Evolutionary conservation across 208 protist species (phyloP).

Genomic region (Wallacemonas collosoma): DNA sequence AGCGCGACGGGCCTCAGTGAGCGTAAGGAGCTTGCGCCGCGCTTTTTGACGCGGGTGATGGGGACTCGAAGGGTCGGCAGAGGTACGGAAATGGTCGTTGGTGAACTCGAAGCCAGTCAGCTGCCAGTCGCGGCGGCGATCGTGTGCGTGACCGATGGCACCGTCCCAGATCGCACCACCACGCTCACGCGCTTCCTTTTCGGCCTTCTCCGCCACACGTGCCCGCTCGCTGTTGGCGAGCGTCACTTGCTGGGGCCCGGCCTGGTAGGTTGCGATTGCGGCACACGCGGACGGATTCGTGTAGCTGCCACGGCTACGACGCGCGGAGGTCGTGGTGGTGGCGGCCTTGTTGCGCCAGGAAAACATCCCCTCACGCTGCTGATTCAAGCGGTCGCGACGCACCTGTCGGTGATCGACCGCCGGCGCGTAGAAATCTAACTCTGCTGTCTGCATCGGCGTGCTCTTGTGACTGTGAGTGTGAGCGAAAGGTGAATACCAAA

Average conservation of each 20-base stretch:
- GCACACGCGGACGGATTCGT: conserved; percentile 2
- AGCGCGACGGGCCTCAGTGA: conserved; percentile 9
- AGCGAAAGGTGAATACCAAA: neutral
- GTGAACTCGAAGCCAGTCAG: conserved; percentile 33
- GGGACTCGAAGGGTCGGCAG: neutral
- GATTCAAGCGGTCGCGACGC: conserved; percentile 28
- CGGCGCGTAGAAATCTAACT: conserved; percentile 50
- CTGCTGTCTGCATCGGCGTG: conserved; percentile 20
- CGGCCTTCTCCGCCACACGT: conserved; percentile 4
- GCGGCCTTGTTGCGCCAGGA: conserved; percentile 31
- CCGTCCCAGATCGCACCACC: conserved; percentile 26
- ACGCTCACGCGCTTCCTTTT: conserved; percentile 17
- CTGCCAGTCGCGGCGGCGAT: conserved; percentile 40
- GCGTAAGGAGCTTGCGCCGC: conserved; percentile 6
- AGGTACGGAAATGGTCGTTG: conserved; percentile 26
- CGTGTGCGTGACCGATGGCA: conserved; percentile 17
- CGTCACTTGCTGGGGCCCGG: conserved; percentile 21
- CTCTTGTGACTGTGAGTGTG: conserved; percentile 13
- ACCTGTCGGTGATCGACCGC: conserved; percentile 26
- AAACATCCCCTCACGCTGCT: conserved; percentile 49
- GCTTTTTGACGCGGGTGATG: conserved; percentile 18
- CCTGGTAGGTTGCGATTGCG: neutral
- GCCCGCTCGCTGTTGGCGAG: conserved; percentile 27
- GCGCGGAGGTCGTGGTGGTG: neutral
- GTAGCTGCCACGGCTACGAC: conserved; percentile 24